Base-by-base conservation (phyloP, 768 basidiomycete species). In the Leccinum longicurvipes region DNA sequence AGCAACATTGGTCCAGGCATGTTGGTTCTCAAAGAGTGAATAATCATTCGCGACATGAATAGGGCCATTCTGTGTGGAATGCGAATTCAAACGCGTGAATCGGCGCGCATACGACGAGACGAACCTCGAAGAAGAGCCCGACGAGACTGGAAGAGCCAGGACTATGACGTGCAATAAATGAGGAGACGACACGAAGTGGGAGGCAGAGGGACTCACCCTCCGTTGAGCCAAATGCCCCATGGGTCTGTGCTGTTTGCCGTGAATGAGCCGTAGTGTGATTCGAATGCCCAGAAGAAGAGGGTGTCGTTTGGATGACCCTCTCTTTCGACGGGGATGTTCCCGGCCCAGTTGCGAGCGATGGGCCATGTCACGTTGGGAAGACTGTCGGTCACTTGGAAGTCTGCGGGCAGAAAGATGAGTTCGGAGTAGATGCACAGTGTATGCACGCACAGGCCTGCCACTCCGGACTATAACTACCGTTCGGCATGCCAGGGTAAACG, bases 171-270 rank as follows among this genome's bases (percentile, higher is more conserved):
- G 19, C 5, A 3, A 48, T n/a, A 47, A 23, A 31, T 62, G 12
- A 54, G 47, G n/a, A 17, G 6, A 15, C 21, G 23, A 9, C 24
- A 23, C 25, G n/a, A 2, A 21, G 28, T 7, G 28, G 17, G 19
- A 21, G 34, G 24, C 11, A 17, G 12, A 53, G 28, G 5, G 15
- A 47, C 81, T 47, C 60, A 84, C 83, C 85, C 86, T 71, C 86
- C 87, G 57, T 87, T 87, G 24, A 89, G 67, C 86, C 86, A 89
- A 41, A 89, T 83, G 3, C 80, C 79, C 87, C 87, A 88, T 2
- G 87, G 87, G 19, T 83, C 74, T 14, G 70, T 57, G n/a, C 66
- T 64, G 25, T 45, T 5, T 53, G 64, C 69, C 10, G 82, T 86
- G 49, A 89, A 71, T 3, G 86, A 86, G 6, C 82, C 84, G 17